phyloP scores from a whole-genome alignment of 257 asterid species.

The Salvia hispanica region DNA sequence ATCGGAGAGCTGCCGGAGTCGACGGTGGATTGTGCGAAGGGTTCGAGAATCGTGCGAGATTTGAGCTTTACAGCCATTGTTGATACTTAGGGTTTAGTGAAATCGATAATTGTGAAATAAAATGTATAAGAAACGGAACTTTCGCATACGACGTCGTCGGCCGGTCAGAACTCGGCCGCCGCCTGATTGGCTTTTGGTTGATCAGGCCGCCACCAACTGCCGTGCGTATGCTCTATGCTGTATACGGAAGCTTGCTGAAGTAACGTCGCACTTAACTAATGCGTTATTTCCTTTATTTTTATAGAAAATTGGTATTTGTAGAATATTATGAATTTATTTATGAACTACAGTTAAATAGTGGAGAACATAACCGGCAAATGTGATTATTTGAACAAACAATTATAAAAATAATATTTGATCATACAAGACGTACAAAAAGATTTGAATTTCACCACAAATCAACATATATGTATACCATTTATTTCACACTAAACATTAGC shows the following conservation, averaged over 20 bases:
- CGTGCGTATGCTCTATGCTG: neutral
- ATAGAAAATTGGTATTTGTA: too few relatives aligned
- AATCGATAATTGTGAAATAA: neutral
- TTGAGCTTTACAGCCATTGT: conserved; percentile 62
- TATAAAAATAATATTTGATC: too few relatives aligned
- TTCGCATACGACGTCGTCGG: neutral
- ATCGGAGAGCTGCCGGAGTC: conserved; percentile 47
- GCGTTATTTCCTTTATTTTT: too few relatives aligned
- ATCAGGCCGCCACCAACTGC: neutral
- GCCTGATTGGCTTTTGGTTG: conserved; percentile 22
- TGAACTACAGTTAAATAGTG: too few relatives aligned
- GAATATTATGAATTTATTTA: too few relatives aligned
- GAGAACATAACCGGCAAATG: too few relatives aligned
- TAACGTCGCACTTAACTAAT: neutral
- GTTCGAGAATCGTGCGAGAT: conserved; percentile 60
- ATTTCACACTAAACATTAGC: conserved; percentile 39
- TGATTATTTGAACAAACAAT: too few relatives aligned
- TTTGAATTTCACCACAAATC: too few relatives aligned
- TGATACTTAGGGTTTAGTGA: conserved; percentile 24
- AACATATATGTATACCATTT: neutral
- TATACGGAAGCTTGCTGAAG: neutral
- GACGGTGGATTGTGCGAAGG: conserved; percentile 46
- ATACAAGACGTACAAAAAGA: too few relatives aligned
- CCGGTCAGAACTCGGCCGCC: conserved; percentile 28
- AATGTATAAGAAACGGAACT: neutral